Percentiles rank a stretch among this genome's conserved stretches.
These are phyloP conservation scores for Populus pruinosa DNA, from an alignment of 345 rosid genomes.

Conservation along the genomic window DNA sequence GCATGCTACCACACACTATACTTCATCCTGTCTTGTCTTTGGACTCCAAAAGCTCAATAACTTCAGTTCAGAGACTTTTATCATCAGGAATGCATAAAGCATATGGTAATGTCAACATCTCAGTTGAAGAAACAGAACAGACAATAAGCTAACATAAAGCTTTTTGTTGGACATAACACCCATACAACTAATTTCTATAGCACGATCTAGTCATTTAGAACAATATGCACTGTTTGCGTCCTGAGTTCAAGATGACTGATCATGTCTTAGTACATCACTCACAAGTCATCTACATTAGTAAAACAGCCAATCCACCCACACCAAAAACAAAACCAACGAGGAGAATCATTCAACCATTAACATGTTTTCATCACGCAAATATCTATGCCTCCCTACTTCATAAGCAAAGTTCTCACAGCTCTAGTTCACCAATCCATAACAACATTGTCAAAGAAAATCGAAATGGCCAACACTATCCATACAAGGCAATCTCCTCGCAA, in stretches of 20 bases:
- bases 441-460: not conserved
- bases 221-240: not conserved
- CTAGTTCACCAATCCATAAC: not conserved
- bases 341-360: too few species aligned
- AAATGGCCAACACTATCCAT: not conserved
- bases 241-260: not conserved
- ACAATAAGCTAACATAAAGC: not conserved
- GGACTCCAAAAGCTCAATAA: constrained; percentile 1
- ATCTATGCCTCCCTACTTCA: not conserved
- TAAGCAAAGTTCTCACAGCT: not conserved
- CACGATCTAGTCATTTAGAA: not conserved
- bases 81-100: not conserved
- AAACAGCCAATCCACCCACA: not conserved
- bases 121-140: not conserved
- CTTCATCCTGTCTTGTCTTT: not conserved
- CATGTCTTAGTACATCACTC: not conserved
- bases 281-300: not conserved
- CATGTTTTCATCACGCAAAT: not conserved
- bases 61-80: not conserved
- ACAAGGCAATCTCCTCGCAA: not conserved
- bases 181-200: not conserved
- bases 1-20: not conserved
- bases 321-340: not conserved
- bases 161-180: not conserved
- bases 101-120: not conserved